Base-by-base conservation (phyloP, 2,329 filamentous ascomycete genomes). In the Fusarium aywerte region DNA sequence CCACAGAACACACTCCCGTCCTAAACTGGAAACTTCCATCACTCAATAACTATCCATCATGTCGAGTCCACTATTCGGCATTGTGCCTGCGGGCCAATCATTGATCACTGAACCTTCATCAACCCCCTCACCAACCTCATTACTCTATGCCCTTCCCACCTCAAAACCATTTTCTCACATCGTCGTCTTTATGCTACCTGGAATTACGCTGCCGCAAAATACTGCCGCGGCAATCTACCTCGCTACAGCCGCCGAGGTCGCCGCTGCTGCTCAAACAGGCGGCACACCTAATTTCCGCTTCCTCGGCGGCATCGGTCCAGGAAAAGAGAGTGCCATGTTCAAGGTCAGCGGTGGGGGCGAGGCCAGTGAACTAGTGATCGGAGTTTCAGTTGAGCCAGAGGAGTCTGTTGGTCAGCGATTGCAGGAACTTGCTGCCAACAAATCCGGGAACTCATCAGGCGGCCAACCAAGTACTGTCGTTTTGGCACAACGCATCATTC, bases 311-410 rank as follows among this genome's bases (percentile, higher is more conserved):
- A 89, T 99, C 56, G 94, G 92, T 2, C 90, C 92, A 33, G 93
- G 94, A 57, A 97, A 97, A 76, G 93, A 96, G 71, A 95, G 91
- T 69, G 93, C 94, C 33, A 91, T 98, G 58, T 97, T 98, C 84
- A 93, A 92, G 77, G 82, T 97, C 67, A 69, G 56, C n/a, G 84
- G 82, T 47, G 70, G 73, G 18, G 68, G 65, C 16, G 60, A 77
- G 58, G 23, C 74, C 71, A 27, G 63, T 1, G 83, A 84, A n/a
- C 82, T 95, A 23, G 89, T 92, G 5, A 82, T 98, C 29, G 96
- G 95, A 3, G 89, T 98, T 58, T 91, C 90, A 1, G 83, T 98
- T 68, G 96, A 98, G 78, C 85, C 91, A 0, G 89, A 87, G 3
- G 85, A 85, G 11, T 85, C 85, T n/a, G 91, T 98, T 11, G 87